These are phyloP conservation scores for Cyberlindnera xishuangbannaensis DNA, from an alignment of 805 yeast genomes.

Conservation along the genomic window DNA sequence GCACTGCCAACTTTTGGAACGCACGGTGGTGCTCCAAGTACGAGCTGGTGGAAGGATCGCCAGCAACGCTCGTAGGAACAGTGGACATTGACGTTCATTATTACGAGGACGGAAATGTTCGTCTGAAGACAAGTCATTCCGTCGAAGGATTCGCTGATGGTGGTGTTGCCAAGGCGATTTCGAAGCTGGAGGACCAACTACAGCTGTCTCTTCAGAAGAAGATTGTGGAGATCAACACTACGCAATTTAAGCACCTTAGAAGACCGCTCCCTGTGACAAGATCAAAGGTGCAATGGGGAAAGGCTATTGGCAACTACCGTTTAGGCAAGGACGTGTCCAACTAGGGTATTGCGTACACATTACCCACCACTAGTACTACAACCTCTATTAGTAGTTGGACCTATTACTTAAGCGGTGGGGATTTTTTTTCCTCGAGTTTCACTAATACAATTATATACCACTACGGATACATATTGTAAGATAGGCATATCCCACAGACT, in stretches of 20 bases:
- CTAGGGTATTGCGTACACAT: too few species aligned
- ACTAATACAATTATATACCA: too few species aligned
- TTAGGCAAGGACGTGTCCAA: slow-evolving; percentile 73
- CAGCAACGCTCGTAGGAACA: slow-evolving; percentile 40
- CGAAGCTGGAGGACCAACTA: slow-evolving; percentile 49
- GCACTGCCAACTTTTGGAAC: slow-evolving; percentile 76
- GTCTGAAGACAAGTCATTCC: slow-evolving; percentile 47
- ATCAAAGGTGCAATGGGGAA: slow-evolving; percentile 92
- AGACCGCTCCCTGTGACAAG: slow-evolving; percentile 91
- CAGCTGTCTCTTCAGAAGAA: slow-evolving; percentile 56
- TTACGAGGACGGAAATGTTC: slow-evolving; percentile 93
- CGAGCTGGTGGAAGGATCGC: slow-evolving; percentile 28
- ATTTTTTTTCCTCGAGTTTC: too few species aligned
- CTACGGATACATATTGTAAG: too few species aligned
- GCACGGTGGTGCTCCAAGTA: slow-evolving; percentile 84
- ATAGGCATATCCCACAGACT: too few species aligned
- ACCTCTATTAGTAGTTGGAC: too few species aligned
- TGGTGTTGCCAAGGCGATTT: slow-evolving; percentile 40
- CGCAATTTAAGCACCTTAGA: slow-evolving; percentile 75
- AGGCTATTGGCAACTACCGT: slow-evolving; percentile 82
- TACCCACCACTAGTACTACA: too few species aligned
- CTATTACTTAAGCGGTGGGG: too few species aligned
- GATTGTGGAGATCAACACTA: slow-evolving; percentile 70
- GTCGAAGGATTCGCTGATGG: slow-evolving; percentile 20
- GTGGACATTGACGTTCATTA: slow-evolving; percentile 78